Evolutionary conservation across 2,329 filamentous ascomycete species (phyloP).

Genomic region (Aureobasidium sp.): DNA sequence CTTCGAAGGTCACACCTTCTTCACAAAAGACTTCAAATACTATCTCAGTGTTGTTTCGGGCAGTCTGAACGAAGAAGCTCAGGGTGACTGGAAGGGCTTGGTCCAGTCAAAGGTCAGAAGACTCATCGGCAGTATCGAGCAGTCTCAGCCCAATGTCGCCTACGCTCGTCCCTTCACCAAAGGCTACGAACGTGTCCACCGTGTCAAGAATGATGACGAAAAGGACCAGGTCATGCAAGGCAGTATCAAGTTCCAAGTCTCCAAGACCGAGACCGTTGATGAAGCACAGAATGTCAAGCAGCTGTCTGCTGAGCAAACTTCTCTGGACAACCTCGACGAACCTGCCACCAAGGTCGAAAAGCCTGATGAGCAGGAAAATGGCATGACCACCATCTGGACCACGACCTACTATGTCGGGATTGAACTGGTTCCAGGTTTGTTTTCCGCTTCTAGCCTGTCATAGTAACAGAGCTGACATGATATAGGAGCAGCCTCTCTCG

Average conservation of each 20-base stretch:
- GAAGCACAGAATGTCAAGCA: constrained; percentile 45
- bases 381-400: constrained; percentile 61
- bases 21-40: constrained; percentile 88
- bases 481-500: constrained; percentile 61
- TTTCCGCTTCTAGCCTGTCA: background rate
- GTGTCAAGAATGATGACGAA: constrained; percentile 56
- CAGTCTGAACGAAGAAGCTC: constrained; percentile 74
- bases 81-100: constrained; percentile 81
- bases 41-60: constrained; percentile 84
- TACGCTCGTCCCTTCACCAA: constrained; percentile 90
- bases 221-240: constrained; percentile 57
- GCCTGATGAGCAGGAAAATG: constrained; percentile 31
- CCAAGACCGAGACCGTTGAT: constrained; percentile 49
- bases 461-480: constrained; percentile 24
- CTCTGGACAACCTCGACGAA: constrained; percentile 34
- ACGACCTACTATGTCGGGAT: constrained; percentile 93
- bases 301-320: constrained; percentile 41
- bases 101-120: constrained; percentile 90
- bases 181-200: constrained; percentile 77
- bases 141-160: constrained; percentile 65
- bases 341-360: constrained; percentile 27
- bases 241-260: constrained; percentile 54
- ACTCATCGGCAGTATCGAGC: constrained; percentile 75
- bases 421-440: constrained; percentile 63
- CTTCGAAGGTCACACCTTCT: constrained; percentile 87